Evolutionary conservation across 1,284 basidiomycete genomes (phyloP).

Genomic region (Laetiporus sulphureus): DNA sequence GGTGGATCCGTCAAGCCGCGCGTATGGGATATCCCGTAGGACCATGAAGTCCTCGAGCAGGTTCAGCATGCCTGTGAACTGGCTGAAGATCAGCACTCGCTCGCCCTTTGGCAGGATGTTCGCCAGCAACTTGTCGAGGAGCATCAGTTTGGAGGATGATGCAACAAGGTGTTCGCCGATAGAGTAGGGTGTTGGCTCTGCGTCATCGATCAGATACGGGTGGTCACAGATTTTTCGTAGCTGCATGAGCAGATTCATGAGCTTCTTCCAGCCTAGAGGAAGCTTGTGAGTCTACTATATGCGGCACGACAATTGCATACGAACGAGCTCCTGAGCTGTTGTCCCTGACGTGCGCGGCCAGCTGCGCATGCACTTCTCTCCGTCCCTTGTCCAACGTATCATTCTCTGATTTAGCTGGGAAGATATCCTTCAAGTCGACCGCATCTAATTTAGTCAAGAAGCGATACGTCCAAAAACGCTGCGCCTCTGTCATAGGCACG

Average conservation of each 20-base stretch:
- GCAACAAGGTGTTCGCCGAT: constrained; percentile 53
- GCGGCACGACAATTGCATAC: too few relatives aligned
- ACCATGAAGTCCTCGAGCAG: constrained; percentile 80
- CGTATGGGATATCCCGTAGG: constrained; percentile 66
- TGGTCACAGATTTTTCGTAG: constrained; percentile 52
- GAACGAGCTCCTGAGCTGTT: too few relatives aligned
- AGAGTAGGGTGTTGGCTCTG: constrained; percentile 42
- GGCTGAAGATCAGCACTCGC: constrained; percentile 78
- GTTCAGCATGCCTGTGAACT: constrained; percentile 70
- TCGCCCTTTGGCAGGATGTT: constrained; percentile 77
- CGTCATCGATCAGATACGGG: constrained; percentile 47
- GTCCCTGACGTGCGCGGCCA: constrained; percentile 27
- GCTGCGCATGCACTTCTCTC: constrained; percentile 33
- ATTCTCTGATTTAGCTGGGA: constrained; percentile 26
- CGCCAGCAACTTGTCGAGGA: constrained; percentile 73
- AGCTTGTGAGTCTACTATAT: too few relatives aligned
- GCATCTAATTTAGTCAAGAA: constrained; percentile 46
- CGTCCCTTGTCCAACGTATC: constrained; percentile 30
- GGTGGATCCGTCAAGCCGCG: constrained; percentile 69
- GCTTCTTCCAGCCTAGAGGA: constrained; percentile 46
- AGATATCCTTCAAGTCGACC: constrained; percentile 41
- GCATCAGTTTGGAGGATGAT: constrained; percentile 65
- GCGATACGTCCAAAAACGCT: constrained; percentile 56
- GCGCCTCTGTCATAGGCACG: constrained; percentile 49
- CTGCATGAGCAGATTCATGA: constrained; percentile 57